Percentiles rank a stretch among this genome's conserved stretches.
phyloP scores from a whole-genome alignment of 129 eudicot species.

The Saussurea involucrata region DNA sequence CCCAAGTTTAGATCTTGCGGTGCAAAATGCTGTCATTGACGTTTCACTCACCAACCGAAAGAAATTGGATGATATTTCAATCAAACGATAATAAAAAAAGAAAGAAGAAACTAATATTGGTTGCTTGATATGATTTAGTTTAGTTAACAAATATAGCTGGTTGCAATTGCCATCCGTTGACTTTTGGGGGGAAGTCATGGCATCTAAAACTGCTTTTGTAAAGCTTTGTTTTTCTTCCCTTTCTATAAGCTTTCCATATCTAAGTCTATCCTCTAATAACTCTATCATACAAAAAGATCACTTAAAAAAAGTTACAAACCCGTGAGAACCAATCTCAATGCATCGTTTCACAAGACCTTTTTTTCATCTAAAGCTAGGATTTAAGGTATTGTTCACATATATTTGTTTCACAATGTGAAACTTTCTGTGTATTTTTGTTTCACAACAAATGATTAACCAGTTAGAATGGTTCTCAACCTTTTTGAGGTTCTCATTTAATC shows the following conservation, averaged over 20 bases:
- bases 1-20: neutral
- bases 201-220: neutral
- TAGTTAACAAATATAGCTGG: neutral
- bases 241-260: neutral
- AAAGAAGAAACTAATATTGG: neutral
- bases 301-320: neutral
- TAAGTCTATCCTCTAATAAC: neutral
- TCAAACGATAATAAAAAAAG: neutral
- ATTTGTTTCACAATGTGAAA: neutral
- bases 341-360: neutral
- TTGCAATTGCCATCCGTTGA: neutral
- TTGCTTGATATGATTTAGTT: neutral
- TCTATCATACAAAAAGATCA: neutral
- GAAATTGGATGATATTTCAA: neutral
- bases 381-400: neutral
- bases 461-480: neutral
- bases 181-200: slow-evolving; percentile 1
- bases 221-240: neutral
- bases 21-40: neutral
- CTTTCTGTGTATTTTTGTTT: neutral
- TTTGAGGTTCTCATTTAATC: neutral
- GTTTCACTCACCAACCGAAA: neutral
- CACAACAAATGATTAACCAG: neutral
- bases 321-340: neutral
- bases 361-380: neutral